Base-by-base conservation (phyloP, 192 early-diverging fungal species). In the Backusella circina region DNA sequence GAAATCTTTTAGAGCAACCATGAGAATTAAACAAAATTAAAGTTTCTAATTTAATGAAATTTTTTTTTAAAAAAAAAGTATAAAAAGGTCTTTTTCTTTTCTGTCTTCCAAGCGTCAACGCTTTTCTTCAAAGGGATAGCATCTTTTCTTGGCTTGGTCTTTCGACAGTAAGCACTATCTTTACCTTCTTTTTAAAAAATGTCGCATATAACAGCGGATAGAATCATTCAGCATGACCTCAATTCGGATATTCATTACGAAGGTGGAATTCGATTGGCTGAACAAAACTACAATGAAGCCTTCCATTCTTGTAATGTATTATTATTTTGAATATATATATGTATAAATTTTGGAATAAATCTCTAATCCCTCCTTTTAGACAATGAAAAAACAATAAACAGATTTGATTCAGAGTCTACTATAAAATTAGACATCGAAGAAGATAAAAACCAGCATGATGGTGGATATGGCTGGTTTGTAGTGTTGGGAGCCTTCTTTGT, bases 391-490 rank as follows among this genome's bases (percentile, higher is more conserved):
- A n/a, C 44, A 15, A 5, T 47, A 47, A 47, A 47, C 18, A 18
- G 44, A n/a, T 47, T 47, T 15, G 44, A 47, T 47, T 47, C 44
- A 47, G 44, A 47, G 18, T 47, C 44, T 47, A 47, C 44, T 7
- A 47, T 47, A n/a, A 47, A 47, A 47, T 47, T 47, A n/a, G 44
- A 47, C 5, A 47, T 47, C 18, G 44, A 47, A 7, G 44, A 47
- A 47, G 54, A 61, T 13, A 28, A 61, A 28, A 9, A 61, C 9
- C 23, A 61, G 28, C 23, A 61, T n/a, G 82, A 83, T 65, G 82
- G 82, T 3, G 82, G 82, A 4, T 83, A 80, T 72, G 82, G 78
- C 10, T 83, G 82, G 82, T 16, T 77, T 16, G 75, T 83, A 23
- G 73, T 83, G 21, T 61, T 79, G 41, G 82, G 82, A 28, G 82